phyloP scores from a whole-genome alignment of 768 basidiomycete genomes.

The Pholiota molesta region DNA sequence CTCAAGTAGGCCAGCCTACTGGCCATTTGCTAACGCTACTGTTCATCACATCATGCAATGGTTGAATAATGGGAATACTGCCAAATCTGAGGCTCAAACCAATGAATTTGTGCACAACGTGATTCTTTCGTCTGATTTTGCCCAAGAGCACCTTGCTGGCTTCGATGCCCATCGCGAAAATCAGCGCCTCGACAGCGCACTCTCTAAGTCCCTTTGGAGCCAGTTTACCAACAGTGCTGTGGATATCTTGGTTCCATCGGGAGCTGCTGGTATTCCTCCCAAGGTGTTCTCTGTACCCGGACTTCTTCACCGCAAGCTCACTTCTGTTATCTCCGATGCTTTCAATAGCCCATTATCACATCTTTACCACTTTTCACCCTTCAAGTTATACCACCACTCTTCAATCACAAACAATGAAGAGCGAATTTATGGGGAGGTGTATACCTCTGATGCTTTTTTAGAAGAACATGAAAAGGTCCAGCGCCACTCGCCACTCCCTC shows the following conservation, averaged over 20 bases:
- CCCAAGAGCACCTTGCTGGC: slow-evolving; percentile 11
- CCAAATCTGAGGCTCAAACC: slow-evolving; percentile 19
- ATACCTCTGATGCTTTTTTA: slow-evolving; percentile 32
- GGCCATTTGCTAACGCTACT: slow-evolving; percentile 17
- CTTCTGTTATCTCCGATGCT: slow-evolving; percentile 26
- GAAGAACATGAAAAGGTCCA: slow-evolving; percentile 32
- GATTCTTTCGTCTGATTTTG: slow-evolving; percentile 20
- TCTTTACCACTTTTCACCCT: slow-evolving; percentile 31
- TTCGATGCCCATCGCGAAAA: slow-evolving; percentile 19
- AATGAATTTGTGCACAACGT: slow-evolving; percentile 24
- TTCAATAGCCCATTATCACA: slow-evolving; percentile 22
- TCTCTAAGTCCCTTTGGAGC: slow-evolving; percentile 8
- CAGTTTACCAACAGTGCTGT: slow-evolving; percentile 19
- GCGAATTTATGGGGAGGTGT: slow-evolving; percentile 27
- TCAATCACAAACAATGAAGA: slow-evolving; percentile 18
- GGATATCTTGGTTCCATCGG: slow-evolving; percentile 32
- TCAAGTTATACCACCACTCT: slow-evolving; percentile 24
- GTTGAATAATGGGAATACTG: slow-evolving; percentile 22
- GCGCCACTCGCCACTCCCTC: slow-evolving; percentile 17
- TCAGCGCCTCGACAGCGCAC: slow-evolving; percentile 14
- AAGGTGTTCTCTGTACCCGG: slow-evolving; percentile 28
- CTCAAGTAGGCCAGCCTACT: background rate
- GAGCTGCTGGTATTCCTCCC: slow-evolving; percentile 19
- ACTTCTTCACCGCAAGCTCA: slow-evolving; percentile 27
- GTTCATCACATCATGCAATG: slow-evolving; percentile 27